Conservation (phyloP, 352 stramenopile genomes). For the Phytophthora podocarpi region DNA sequence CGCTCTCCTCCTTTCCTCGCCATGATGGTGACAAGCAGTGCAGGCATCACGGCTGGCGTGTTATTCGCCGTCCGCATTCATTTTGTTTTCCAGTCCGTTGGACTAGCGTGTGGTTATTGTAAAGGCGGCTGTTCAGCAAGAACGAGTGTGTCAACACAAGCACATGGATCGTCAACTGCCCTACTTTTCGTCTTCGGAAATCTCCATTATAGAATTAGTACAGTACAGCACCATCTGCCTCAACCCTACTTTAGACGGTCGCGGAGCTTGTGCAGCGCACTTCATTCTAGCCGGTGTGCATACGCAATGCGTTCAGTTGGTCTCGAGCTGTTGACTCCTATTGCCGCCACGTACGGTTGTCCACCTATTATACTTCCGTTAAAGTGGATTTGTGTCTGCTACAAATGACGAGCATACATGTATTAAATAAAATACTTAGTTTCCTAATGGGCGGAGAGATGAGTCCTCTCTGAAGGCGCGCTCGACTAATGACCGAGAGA, state of each 20-base stretch:
- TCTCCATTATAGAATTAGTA: background rate
- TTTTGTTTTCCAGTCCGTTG: background rate
- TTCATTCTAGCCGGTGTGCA: too few relatives aligned
- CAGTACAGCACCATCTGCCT: conserved; percentile 1
- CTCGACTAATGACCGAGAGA: conserved; percentile 15
- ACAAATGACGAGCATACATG: background rate
- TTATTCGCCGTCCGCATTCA: background rate
- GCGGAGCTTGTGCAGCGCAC: background rate
- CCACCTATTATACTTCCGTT: too few relatives aligned
- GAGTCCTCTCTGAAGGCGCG: background rate
- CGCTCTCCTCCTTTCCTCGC: too few relatives aligned
- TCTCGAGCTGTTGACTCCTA: too few relatives aligned
- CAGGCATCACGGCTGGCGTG: too few relatives aligned
- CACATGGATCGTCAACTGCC: background rate
- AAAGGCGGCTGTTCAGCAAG: conserved; percentile 1
- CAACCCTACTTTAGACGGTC: background rate
- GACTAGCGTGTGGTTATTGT: background rate
- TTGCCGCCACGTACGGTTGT: too few relatives aligned
- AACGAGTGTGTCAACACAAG: background rate
- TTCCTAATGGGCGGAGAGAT: too few relatives aligned
- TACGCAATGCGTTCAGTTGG: too few relatives aligned
- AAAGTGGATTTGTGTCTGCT: too few relatives aligned
- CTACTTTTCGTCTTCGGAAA: background rate
- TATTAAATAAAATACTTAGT: too few relatives aligned
- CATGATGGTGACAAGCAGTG: too few relatives aligned